These are phyloP conservation scores for Trichophyton benhamiae DNA, from an alignment of 2,329 filamentous ascomycete genomes.

Conservation along the genomic window DNA sequence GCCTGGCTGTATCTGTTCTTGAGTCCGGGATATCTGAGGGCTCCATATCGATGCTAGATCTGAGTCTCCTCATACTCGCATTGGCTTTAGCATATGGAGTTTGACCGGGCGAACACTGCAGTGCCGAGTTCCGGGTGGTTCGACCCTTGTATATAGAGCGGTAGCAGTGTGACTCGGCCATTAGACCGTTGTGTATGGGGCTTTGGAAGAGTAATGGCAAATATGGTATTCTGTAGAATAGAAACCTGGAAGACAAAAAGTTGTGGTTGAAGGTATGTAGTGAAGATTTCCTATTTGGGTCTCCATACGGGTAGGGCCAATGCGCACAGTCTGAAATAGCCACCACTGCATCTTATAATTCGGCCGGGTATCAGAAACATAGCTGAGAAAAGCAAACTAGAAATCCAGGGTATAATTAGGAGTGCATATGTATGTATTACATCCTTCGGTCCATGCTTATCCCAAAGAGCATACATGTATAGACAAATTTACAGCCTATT, in stretches of 20 bases:
- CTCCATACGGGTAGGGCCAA: neutral
- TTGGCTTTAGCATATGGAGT: neutral
- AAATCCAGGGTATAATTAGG: neutral
- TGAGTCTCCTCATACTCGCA: neutral
- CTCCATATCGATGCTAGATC: neutral
- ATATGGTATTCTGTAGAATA: neutral
- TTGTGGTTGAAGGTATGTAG: neutral
- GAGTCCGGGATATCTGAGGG: neutral
- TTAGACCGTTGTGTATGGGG: neutral
- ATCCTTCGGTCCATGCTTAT: neutral
- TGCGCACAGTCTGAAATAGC: neutral
- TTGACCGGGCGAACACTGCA: neutral
- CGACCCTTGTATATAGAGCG: neutral
- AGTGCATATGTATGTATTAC: neutral
- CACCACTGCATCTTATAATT: no score
- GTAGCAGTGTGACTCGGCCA: neutral
- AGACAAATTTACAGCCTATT: neutral
- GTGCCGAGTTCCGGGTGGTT: no score
- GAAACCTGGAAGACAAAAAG: neutral
- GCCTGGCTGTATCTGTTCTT: neutral
- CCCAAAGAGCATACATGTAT: neutral
- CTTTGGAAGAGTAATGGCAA: neutral
- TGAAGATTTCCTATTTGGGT: constrained; percentile 1
- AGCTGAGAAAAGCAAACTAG: neutral
- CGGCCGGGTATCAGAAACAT: neutral